Base-by-base conservation (phyloP, 2,329 filamentous ascomycete species). In the Aspergillus sp. region DNA sequence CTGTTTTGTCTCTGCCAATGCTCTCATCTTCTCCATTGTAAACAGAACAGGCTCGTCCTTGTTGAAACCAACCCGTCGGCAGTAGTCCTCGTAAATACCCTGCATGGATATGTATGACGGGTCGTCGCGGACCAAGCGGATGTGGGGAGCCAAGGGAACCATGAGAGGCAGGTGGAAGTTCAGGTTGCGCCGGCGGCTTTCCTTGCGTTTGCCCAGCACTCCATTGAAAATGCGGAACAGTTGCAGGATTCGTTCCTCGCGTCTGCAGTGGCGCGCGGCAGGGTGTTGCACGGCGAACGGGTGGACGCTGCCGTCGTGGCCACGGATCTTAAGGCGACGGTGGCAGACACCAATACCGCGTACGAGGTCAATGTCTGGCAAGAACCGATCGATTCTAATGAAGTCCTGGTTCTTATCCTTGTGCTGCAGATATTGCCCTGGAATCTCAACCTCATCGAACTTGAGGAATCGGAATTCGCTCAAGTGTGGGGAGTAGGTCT, bases 351-450 rank as follows among this genome's bases (percentile, higher is more conserved):
- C 92, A 66, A 96, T 91, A 9, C 89, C 91, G 55, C 95, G 88
- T 42, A 99, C 90, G 52, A 98, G 83, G 66, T 99, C 93, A 19
- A 99, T 92, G 64, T 95, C 90, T 9, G 96, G 93, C 67, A 99
- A 78, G 84, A 99, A 99, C 22, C 93, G 89, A 73, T 99, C 96
- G 64, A 99, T 98, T 46, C 93, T 89, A 64, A 99, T 89, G 72
- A 99, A 99, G 73, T 99, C 95, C 68, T 96, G 92, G 74, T 99
- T 99, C 84, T 98, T 99, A 69, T 99, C 96, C 75, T 95, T 96
- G 78, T 97, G 95, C 71, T 96, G 88, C 62, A 97, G 80, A 74
- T 99, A 99, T 73, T 99, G 95, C 0, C 95, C 95, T 3, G 96
- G 96, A 37, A 99, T 87, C 75, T 99, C 95, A 12, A 99, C 93